These are phyloP conservation scores for Monosporozyma aquatica DNA, from an alignment of 805 yeast species.

Conservation along the genomic window DNA sequence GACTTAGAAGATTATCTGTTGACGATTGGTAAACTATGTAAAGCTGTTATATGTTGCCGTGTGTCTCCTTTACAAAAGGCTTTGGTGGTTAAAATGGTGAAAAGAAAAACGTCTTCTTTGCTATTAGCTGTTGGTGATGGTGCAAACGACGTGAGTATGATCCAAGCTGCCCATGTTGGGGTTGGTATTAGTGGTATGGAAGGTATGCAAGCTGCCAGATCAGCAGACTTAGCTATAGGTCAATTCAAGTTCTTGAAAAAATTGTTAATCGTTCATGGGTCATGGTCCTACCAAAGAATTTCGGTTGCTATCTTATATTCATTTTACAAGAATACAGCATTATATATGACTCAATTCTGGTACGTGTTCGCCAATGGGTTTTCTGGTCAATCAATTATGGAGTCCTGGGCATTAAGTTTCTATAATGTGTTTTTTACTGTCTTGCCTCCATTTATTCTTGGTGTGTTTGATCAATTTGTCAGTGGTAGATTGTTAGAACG, in stretches of 20 bases:
- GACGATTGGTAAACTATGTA: constrained; percentile 75
- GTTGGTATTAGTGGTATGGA: constrained; percentile 99
- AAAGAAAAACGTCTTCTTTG: constrained; percentile 62
- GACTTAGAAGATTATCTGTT: constrained; percentile 71
- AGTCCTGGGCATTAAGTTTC: constrained; percentile 95
- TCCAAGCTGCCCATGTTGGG: constrained; percentile 98
- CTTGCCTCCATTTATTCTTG: constrained; percentile 90
- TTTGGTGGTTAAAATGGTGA: constrained; percentile 87
- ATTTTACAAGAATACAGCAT: constrained; percentile 88
- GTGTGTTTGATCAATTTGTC: constrained; percentile 94
- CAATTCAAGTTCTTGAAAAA: constrained; percentile 84
- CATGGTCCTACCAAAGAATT: constrained; percentile 95
- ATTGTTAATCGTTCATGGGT: constrained; percentile 83
- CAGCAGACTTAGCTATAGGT: constrained; percentile 95
- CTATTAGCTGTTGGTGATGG: constrained; percentile 96
- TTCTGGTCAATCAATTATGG: constrained; percentile 92
- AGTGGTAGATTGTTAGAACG: constrained; percentile 81
- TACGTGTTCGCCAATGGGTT: constrained; percentile 85
- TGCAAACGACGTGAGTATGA: constrained; percentile 98
- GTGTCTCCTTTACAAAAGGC: constrained; percentile 98
- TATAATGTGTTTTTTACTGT: constrained; percentile 93
- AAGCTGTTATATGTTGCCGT: constrained; percentile 95
- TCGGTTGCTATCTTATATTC: constrained; percentile 89
- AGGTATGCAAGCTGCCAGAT: constrained; percentile 98
- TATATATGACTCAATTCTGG: constrained; percentile 98